Conservation (phyloP, 257 asterid species). For the Phtheirospermum japonicum region DNA sequence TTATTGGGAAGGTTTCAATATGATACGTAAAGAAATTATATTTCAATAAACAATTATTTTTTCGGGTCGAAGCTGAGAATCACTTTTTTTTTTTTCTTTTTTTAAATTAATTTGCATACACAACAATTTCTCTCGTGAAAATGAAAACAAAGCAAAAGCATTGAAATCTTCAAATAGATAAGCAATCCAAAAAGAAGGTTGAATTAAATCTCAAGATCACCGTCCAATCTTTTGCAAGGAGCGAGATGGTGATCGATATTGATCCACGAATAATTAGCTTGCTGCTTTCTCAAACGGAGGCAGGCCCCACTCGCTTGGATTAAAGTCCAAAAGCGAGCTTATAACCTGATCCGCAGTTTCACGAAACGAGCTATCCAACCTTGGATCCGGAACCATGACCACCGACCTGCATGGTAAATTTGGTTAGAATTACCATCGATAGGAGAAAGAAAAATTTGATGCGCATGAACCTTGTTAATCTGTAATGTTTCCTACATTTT, state of each 20-base stretch:
- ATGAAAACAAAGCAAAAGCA: too few species aligned
- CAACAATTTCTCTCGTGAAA: too few species aligned
- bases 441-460: neutral
- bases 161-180: too few species aligned
- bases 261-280: neutral
- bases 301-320: slow-evolving; percentile 76
- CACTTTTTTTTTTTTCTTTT: too few species aligned
- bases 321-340: slow-evolving; percentile 68
- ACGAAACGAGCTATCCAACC: slow-evolving; percentile 66
- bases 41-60: too few species aligned
- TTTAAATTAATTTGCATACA: too few species aligned
- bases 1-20: too few species aligned
- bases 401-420: slow-evolving; percentile 60
- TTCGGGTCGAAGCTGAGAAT: too few species aligned
- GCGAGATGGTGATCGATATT: neutral
- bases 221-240: slow-evolving; percentile 1
- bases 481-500: neutral
- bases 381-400: slow-evolving; percentile 95
- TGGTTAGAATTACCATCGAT: slow-evolving; percentile 15
- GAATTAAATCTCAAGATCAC: neutral
- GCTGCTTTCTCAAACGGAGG: slow-evolving; percentile 48
- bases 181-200: too few species aligned
- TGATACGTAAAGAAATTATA: too few species aligned
- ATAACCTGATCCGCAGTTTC: slow-evolving; percentile 74
- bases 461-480: neutral